Evolutionary conservation across 2,329 filamentous ascomycete genomes (phyloP).

Genomic region (Ceratocystis variospora): DNA sequence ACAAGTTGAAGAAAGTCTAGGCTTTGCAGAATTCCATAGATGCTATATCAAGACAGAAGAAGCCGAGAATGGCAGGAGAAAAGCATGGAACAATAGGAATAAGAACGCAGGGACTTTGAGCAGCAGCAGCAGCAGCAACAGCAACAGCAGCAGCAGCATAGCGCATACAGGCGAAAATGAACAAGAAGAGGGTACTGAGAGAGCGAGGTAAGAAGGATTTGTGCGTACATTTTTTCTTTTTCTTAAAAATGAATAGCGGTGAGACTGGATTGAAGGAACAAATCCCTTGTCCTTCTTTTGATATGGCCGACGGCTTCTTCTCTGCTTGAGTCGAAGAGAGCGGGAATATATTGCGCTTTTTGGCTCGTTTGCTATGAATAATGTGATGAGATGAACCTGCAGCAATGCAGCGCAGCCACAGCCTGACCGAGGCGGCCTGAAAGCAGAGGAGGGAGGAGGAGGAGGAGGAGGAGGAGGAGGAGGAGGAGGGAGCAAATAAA

Average conservation of each 20-base stretch:
- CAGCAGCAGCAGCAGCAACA: background rate
- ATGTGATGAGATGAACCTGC: background rate
- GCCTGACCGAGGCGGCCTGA: background rate
- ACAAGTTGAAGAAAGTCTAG: background rate
- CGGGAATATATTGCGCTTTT: background rate
- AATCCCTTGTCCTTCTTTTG: too few species aligned
- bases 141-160: background rate
- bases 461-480: background rate
- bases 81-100: background rate
- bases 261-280: too few species aligned
- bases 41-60: background rate
- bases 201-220: background rate
- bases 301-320: background rate
- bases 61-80: background rate
- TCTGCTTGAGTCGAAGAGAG: background rate
- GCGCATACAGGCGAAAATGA: background rate
- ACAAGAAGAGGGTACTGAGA: background rate
- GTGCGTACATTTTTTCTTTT: too few species aligned
- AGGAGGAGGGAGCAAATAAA: background rate
- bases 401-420: constrained; percentile 1
- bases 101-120: background rate
- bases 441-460: background rate
- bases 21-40: background rate
- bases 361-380: background rate
- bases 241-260: too few species aligned